Evolutionary conservation across 192 early-diverging fungal genomes (phyloP).

Genomic region (Linderina pennispora): DNA sequence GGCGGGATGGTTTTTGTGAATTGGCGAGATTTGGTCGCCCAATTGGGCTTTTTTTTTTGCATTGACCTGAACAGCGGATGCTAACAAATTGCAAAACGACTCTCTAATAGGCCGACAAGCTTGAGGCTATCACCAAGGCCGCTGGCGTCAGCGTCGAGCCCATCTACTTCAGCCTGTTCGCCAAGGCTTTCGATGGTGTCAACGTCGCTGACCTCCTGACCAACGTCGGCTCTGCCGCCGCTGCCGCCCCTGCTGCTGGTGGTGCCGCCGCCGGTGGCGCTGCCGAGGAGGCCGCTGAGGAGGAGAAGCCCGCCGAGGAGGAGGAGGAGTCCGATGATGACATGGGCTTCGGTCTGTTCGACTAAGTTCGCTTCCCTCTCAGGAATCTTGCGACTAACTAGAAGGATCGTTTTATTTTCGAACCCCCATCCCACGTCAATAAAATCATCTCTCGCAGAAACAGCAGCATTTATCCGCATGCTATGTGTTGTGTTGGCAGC

Average conservation of each 20-base stretch:
- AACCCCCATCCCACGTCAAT: too few species aligned
- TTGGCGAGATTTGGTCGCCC: too few species aligned
- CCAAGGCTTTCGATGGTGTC: constrained; percentile 96
- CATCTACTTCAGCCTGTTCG: constrained; percentile 94
- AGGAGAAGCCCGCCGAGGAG: constrained; percentile 55
- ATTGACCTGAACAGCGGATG: background rate
- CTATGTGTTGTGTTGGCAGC: too few species aligned
- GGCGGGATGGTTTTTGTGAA: background rate
- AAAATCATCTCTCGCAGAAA: too few species aligned
- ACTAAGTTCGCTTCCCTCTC: too few species aligned
- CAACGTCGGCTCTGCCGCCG: constrained; percentile 77
- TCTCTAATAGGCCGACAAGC: constrained; percentile 83
- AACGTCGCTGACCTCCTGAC: constrained; percentile 83
- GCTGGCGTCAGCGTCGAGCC: constrained; percentile 84
- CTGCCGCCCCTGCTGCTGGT: constrained; percentile 50
- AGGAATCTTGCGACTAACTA: background rate
- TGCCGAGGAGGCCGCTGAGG: constrained; percentile 41
- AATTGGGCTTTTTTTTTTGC: too few species aligned
- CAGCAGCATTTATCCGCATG: too few species aligned
- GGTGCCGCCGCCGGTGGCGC: constrained; percentile 46
- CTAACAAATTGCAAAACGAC: too few species aligned
- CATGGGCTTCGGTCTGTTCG: constrained; percentile 75
- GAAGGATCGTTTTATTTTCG: background rate
- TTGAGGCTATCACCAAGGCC: constrained; percentile 83
- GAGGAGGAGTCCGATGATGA: constrained; percentile 80